Conservation (phyloP, 495 filamentous ascomycete species). For the Aspergillus nanangensis region DNA sequence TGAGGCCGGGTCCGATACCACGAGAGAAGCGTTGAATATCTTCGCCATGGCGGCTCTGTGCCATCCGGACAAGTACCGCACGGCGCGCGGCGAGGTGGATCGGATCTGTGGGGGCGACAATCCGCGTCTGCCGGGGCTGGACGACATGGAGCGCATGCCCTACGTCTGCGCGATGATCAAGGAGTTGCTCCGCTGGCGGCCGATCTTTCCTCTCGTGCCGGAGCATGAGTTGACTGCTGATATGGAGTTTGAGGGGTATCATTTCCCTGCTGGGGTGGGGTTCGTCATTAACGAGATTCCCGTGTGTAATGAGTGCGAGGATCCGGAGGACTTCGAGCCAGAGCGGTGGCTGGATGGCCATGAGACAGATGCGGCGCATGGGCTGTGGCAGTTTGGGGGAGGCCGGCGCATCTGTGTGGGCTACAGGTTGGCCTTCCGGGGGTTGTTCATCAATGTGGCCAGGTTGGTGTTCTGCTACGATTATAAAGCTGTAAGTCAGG, state of each 20-base stretch:
- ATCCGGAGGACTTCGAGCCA: conserved; percentile 31
- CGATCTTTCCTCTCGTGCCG: conserved; percentile 26
- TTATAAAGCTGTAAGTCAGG: conserved; percentile 22
- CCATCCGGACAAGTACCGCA: conserved; percentile 22
- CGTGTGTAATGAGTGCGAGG: conserved; percentile 22
- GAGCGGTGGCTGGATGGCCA: conserved; percentile 41
- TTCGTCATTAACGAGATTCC: conserved; percentile 32
- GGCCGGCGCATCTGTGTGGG: conserved; percentile 44
- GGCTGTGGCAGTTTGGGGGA: conserved; percentile 35
- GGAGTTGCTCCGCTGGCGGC: conserved; percentile 32
- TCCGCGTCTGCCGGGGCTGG: conserved; percentile 28
- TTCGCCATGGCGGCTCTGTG: conserved; percentile 31
- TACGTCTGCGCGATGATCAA: conserved; percentile 29
- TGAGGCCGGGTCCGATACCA: conserved; percentile 43
- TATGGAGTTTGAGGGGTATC: conserved; percentile 48
- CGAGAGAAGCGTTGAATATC: conserved; percentile 32
- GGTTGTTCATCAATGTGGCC: conserved; percentile 40
- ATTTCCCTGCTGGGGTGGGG: conserved; percentile 40
- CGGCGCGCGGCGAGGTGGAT: conserved; percentile 34
- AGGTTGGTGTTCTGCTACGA: conserved; percentile 42
- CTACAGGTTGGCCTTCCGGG: conserved; percentile 36
- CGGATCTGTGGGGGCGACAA: conserved; percentile 24
- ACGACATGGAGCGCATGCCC: conserved; percentile 22
- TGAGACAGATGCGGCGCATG: conserved; percentile 26
- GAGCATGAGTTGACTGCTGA: conserved; percentile 33